Percentiles rank a stretch among this genome's conserved stretches.
Evolutionary conservation across 148 eudicot genomes (phyloP).

Genomic region (Heliosperma pusillum): DNA sequence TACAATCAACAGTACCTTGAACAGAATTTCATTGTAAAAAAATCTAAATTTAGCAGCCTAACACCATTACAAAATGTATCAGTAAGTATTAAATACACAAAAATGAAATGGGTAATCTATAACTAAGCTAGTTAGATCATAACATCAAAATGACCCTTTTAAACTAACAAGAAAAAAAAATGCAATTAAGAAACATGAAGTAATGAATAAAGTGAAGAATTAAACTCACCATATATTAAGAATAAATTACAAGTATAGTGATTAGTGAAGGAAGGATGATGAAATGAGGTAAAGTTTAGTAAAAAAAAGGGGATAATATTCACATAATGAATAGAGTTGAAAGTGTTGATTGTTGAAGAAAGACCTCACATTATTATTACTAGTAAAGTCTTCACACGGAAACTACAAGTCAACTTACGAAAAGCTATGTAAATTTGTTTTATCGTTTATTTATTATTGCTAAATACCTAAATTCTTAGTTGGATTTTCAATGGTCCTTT

Average conservation of each 20-base stretch:
- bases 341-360: background rate
- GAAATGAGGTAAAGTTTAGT: too few relatives aligned
- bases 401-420: conserved; percentile 24
- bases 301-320: background rate
- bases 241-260: background rate
- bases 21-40: too few relatives aligned
- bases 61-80: background rate
- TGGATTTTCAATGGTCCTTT: too few relatives aligned
- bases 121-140: background rate
- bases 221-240: background rate
- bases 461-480: too few relatives aligned
- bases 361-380: too few relatives aligned
- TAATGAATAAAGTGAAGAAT: background rate
- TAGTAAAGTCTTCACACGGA: conserved; percentile 30
- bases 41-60: too few relatives aligned
- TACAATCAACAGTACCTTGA: background rate
- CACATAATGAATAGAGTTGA: background rate
- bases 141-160: background rate
- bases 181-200: background rate
- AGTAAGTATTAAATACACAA: background rate
- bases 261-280: background rate
- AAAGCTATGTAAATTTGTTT: too few relatives aligned
- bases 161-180: background rate
- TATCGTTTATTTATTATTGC: too few relatives aligned
- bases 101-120: background rate